Conservation (phyloP, 2,329 filamentous ascomycete genomes). For the Aureobasidium zeae region DNA sequence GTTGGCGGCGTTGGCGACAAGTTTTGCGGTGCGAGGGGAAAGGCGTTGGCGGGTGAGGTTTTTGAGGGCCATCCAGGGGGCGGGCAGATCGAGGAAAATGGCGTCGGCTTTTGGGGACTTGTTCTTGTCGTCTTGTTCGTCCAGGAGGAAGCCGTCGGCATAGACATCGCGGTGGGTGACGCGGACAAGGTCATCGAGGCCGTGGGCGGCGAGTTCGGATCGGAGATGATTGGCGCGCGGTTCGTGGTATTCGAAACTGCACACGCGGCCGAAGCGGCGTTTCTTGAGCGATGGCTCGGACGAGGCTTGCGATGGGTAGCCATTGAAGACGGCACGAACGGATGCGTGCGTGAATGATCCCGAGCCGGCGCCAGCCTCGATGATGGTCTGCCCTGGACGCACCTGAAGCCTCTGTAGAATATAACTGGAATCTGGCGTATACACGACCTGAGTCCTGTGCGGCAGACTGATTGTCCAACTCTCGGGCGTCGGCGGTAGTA, state of each 20-base stretch:
- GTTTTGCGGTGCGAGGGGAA: constrained; percentile 8
- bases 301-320: constrained; percentile 42
- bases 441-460: constrained; percentile 77
- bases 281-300: constrained; percentile 22
- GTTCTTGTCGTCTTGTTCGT: constrained; percentile 15
- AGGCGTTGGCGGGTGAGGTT: constrained; percentile 54
- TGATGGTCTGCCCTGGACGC: constrained; percentile 61
- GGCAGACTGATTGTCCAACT: constrained; percentile 73
- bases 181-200: constrained; percentile 55
- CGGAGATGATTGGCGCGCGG: constrained; percentile 60
- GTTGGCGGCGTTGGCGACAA: constrained; percentile 9
- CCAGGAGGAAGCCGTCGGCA: constrained; percentile 58
- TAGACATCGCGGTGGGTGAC: constrained; percentile 76
- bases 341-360: constrained; percentile 78
- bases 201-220: constrained; percentile 60
- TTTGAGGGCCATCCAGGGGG: constrained; percentile 69
- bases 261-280: constrained; percentile 54
- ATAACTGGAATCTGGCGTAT: constrained; percentile 80
- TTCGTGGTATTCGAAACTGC: constrained; percentile 75
- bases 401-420: constrained; percentile 67
- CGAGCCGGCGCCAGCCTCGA: constrained; percentile 74
- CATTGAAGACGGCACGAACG: constrained; percentile 65
- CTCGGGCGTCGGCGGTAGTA: constrained; percentile 71
- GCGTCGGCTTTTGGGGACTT: constrained; percentile 52
- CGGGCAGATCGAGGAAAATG: constrained; percentile 71